A percentile compares a stretch with the other conserved stretches of the same genome.
phyloP scores from a whole-genome alignment of 176 grass and related monocot species.

The Triticum timopheevii region DNA sequence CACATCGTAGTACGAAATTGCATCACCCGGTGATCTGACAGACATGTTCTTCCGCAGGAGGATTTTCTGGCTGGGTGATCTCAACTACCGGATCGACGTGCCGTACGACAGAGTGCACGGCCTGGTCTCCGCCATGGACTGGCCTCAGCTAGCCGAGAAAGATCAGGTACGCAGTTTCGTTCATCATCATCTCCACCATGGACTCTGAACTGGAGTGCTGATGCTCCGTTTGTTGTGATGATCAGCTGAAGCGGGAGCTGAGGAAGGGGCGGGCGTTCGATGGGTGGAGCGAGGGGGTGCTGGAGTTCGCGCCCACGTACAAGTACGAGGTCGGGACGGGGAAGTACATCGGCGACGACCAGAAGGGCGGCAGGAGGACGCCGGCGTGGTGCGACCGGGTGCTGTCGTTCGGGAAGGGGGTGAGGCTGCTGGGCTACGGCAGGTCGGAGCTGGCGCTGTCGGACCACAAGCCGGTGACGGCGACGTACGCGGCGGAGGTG shows the following conservation, averaged over 20 bases:
- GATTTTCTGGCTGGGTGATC: constrained; percentile 94
- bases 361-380: constrained; percentile 58
- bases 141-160: constrained; percentile 54
- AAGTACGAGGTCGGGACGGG: constrained; percentile 66
- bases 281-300: constrained; percentile 75
- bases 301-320: constrained; percentile 94
- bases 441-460: constrained; percentile 64
- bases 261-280: constrained; percentile 69
- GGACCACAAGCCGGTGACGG: constrained; percentile 82
- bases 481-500: constrained; percentile 73
- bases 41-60: constrained; percentile 37
- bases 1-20: neutral
- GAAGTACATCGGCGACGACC: constrained; percentile 73
- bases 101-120: constrained; percentile 62
- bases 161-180: constrained; percentile 58
- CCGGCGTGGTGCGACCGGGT: constrained; percentile 92
- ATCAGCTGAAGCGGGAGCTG: constrained; percentile 78
- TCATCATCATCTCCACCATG: neutral
- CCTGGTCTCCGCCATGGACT: constrained; percentile 45
- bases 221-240: neutral
- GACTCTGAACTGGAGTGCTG: neutral
- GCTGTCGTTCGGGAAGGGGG: constrained; percentile 63
- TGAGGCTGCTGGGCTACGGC: constrained; percentile 51
- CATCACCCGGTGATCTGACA: neutral
- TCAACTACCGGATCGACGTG: constrained; percentile 89